Evolutionary conservation across 805 yeast species (phyloP).

Genomic region (Saccharomycopsis sp.): DNA sequence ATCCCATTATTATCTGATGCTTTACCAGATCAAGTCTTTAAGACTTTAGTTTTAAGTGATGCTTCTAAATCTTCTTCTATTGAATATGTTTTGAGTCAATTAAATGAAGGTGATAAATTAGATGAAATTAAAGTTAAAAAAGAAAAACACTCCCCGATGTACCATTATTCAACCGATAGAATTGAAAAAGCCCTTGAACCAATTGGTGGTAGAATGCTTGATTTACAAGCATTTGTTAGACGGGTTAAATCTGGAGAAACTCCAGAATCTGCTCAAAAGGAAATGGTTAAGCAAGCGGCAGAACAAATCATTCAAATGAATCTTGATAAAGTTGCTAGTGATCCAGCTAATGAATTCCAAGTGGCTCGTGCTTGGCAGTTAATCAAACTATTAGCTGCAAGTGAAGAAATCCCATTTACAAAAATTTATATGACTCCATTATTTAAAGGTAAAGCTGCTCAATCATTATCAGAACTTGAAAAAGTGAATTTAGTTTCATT

Average conservation of each 20-base stretch:
- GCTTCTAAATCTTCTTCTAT: constrained; percentile 66
- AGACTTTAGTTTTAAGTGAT: constrained; percentile 64
- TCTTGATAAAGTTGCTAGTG: constrained; percentile 29
- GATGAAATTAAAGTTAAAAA: constrained; percentile 20
- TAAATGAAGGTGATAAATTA: constrained; percentile 27
- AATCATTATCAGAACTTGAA: constrained; percentile 61
- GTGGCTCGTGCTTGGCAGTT: constrained; percentile 85
- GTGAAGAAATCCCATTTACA: constrained; percentile 35
- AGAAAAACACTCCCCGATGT: neutral
- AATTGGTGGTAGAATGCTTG: constrained; percentile 91
- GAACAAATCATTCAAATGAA: constrained; percentile 83
- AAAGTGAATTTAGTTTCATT: constrained; percentile 66
- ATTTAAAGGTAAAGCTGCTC: constrained; percentile 45
- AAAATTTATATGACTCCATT: constrained; percentile 48
- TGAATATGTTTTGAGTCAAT: constrained; percentile 53
- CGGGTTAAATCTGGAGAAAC: constrained; percentile 82
- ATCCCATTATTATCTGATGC: constrained; percentile 57
- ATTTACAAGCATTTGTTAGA: constrained; percentile 80
- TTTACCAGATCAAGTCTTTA: constrained; percentile 81
- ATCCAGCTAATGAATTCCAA: constrained; percentile 38
- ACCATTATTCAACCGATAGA: neutral
- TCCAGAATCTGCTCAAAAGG: constrained; percentile 63
- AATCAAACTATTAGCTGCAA: constrained; percentile 49
- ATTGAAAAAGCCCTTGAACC: constrained; percentile 56
- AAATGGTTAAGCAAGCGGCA: constrained; percentile 76